Percentiles rank a stretch among this genome's conserved stretches.
phyloP scores from a whole-genome alignment of 1,284 basidiomycete species.

The Laetiporus sulphureus region DNA sequence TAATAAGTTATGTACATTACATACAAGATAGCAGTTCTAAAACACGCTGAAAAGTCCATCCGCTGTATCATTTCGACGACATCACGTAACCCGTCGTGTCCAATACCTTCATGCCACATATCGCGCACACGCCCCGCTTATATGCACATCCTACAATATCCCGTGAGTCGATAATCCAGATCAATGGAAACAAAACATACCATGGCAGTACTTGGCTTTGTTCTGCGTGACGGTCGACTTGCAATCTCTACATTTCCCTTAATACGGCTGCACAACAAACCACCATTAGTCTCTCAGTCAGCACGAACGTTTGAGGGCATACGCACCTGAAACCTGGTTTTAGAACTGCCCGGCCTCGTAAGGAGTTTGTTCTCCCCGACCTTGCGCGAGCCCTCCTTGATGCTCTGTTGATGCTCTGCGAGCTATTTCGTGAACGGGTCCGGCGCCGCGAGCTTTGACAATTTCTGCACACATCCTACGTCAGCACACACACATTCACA shows the following conservation, averaged over 20 bases:
- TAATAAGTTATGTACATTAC: neutral
- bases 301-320: too few species aligned
- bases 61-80: conserved; percentile 60
- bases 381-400: conserved; percentile 74
- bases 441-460: conserved; percentile 74
- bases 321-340: conserved; percentile 65
- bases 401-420: too few species aligned
- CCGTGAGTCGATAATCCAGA: neutral
- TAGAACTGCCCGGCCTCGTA: conserved; percentile 49
- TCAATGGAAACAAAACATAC: conserved; percentile 31
- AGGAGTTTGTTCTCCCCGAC: conserved; percentile 76
- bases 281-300: too few species aligned
- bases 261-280: conserved; percentile 59
- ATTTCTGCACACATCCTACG: too few species aligned
- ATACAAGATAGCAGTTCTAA: conserved; percentile 1
- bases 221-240: conserved; percentile 78
- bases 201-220: conserved; percentile 80
- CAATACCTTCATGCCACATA: conserved; percentile 78
- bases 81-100: conserved; percentile 78
- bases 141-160: conserved; percentile 65
- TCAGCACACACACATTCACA: conserved; percentile 3
- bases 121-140: conserved; percentile 76
- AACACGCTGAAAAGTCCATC: too few species aligned
- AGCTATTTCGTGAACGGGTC: conserved; percentile 73
- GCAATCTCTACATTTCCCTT: conserved; percentile 78